A percentile compares a stretch with the other conserved stretches of the same genome.
Evolutionary conservation across 78 protist genomes (phyloP).

Genomic region (Planoprotostelium fungivorum): DNA sequence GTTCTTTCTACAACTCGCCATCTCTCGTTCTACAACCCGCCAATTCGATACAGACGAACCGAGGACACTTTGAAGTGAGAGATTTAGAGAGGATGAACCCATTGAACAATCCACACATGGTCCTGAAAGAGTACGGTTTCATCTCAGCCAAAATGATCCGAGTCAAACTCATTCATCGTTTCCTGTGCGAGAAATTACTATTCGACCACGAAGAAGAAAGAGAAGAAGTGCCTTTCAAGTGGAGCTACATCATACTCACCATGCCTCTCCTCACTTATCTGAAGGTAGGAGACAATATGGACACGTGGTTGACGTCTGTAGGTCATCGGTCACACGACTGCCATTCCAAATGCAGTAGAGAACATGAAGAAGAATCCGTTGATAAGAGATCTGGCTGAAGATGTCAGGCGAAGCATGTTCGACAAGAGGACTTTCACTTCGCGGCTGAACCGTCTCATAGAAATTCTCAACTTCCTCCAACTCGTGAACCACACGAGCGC

Average conservation of each 20-base stretch:
- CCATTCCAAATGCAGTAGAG: background rate
- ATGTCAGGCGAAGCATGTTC: background rate
- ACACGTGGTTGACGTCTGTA: background rate
- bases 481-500: background rate
- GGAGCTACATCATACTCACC: background rate
- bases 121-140: background rate
- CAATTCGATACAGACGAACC: no score
- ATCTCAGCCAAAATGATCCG: background rate
- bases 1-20: no score
- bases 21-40: no score
- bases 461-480: no score
- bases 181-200: background rate
- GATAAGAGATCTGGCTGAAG: background rate
- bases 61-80: no score
- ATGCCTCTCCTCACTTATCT: background rate
- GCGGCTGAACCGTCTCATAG: background rate
- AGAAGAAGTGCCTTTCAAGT: background rate
- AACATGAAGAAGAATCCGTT: background rate
- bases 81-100: no score
- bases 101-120: no score
- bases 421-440: background rate
- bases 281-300: background rate
- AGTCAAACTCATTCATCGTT: background rate
- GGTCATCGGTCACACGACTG: background rate
- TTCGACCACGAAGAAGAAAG: background rate